A percentile compares a stretch with the other conserved stretches of the same genome.
These are phyloP conservation scores for Cyclotella cryptica DNA, from an alignment of 108 stramenopile species.

Conservation along the genomic window DNA sequence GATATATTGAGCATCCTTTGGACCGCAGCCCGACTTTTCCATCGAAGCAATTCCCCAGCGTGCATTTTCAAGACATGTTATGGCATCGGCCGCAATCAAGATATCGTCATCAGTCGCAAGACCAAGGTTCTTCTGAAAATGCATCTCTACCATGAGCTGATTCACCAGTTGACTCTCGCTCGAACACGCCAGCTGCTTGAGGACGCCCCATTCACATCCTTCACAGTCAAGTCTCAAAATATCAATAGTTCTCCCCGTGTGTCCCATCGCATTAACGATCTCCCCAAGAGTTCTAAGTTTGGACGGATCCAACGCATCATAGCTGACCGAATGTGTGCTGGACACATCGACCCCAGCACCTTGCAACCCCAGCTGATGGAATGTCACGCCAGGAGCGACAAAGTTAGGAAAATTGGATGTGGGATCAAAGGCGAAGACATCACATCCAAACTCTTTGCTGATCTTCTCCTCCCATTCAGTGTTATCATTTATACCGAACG, in stretches of 20 bases:
- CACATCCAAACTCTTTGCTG: slow-evolving; percentile 21
- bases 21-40: slow-evolving; percentile 25
- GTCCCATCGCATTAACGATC: slow-evolving; percentile 54
- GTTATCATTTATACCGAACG: slow-evolving; percentile 26
- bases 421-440: slow-evolving; percentile 41
- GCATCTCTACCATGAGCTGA: slow-evolving; percentile 41
- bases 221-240: slow-evolving; percentile 68
- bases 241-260: slow-evolving; percentile 58
- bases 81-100: slow-evolving; percentile 32
- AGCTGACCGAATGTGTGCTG: slow-evolving; percentile 14
- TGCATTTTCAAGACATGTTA: slow-evolving; percentile 29
- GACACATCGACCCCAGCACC: slow-evolving; percentile 19
- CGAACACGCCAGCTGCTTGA: slow-evolving; percentile 24
- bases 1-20: slow-evolving; percentile 23
- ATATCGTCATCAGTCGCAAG: slow-evolving; percentile 29
- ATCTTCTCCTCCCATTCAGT: slow-evolving; percentile 37
- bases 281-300: slow-evolving; percentile 31
- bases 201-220: slow-evolving; percentile 57
- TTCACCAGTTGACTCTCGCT: slow-evolving; percentile 21
- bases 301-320: slow-evolving; percentile 29
- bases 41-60: slow-evolving; percentile 35
- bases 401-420: slow-evolving; percentile 17
- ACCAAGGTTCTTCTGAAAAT: slow-evolving; percentile 46
- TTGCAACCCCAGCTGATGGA: slow-evolving; percentile 29
- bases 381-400: slow-evolving; percentile 27